Evolutionary conservation across 495 filamentous ascomycete genomes (phyloP).

Genomic region (Gamarada debralockiae): DNA sequence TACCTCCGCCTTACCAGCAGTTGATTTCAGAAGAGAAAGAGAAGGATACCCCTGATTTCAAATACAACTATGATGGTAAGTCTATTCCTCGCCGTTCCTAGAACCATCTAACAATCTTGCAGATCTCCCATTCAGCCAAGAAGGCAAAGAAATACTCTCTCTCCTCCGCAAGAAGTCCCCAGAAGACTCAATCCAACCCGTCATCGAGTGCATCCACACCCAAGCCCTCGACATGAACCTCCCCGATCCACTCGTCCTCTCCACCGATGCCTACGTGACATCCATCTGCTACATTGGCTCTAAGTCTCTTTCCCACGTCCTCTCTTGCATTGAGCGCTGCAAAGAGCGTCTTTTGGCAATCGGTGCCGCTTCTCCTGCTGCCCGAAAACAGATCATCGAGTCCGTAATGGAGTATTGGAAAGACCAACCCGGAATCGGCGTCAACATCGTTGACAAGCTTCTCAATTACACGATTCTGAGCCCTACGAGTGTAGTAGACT

Average conservation of each 20-base stretch:
- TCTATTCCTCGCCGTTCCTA: background rate
- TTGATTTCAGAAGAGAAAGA: constrained; percentile 86
- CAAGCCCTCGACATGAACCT: constrained; percentile 63
- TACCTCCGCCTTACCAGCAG: constrained; percentile 78
- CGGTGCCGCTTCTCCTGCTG: constrained; percentile 64
- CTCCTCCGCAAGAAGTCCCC: constrained; percentile 79
- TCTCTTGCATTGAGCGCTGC: constrained; percentile 93
- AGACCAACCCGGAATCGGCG: constrained; percentile 86
- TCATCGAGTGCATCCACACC: constrained; percentile 73
- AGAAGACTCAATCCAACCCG: constrained; percentile 73
- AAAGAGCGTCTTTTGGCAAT: constrained; percentile 85
- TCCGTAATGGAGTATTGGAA: constrained; percentile 92
- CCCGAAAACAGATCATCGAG: constrained; percentile 81
- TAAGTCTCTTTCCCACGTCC: constrained; percentile 92
- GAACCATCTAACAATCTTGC: constrained; percentile 13
- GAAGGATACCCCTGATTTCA: constrained; percentile 90
- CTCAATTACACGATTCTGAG: constrained; percentile 95
- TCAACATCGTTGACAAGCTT: constrained; percentile 93
- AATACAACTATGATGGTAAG: constrained; percentile 78
- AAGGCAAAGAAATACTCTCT: constrained; percentile 73
- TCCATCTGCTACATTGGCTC: constrained; percentile 87
- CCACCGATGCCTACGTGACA: constrained; percentile 90
- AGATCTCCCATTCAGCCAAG: constrained; percentile 77
- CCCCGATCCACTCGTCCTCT: constrained; percentile 69
- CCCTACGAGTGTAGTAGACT: constrained; percentile 78